Conservation (phyloP, 305 asterid species). For the Fraxinus xanthoxyloides region DNA sequence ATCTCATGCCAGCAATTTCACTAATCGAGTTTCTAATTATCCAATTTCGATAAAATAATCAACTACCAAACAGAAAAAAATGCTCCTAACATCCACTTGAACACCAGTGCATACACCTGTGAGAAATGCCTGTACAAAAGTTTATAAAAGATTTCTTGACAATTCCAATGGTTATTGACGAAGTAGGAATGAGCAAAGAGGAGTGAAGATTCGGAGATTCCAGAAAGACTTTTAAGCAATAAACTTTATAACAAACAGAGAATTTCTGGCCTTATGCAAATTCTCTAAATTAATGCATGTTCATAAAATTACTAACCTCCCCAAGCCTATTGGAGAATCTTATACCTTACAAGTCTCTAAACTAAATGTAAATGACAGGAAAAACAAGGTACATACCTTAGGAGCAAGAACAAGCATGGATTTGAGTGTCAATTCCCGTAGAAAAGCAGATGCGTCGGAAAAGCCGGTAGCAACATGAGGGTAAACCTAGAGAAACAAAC, state of each 20-base stretch:
- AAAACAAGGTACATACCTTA: slow-evolving; percentile 49
- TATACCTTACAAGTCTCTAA: slow-evolving; percentile 2
- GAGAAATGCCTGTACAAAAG: neutral
- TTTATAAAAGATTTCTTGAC: neutral
- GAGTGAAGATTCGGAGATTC: neutral
- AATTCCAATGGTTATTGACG: neutral
- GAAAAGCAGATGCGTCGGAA: slow-evolving; percentile 89
- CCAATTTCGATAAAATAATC: neutral
- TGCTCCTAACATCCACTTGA: neutral
- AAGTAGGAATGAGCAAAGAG: neutral
- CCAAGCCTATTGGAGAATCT: neutral
- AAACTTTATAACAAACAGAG: neutral
- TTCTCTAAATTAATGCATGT: neutral
- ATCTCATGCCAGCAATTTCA: slow-evolving; percentile 12
- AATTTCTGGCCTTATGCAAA: neutral
- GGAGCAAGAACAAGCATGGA: slow-evolving; percentile 98
- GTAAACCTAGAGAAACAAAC: slow-evolving; percentile 55
- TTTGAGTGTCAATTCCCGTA: slow-evolving; percentile 90
- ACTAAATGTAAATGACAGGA: slow-evolving; percentile 13
- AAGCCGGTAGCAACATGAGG: slow-evolving; percentile 96
- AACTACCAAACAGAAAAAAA: neutral
- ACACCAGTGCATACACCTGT: neutral
- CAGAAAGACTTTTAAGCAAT: neutral
- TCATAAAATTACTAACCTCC: neutral
- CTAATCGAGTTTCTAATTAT: neutral